A percentile compares a stretch with the other conserved stretches of the same genome.
phyloP scores from a whole-genome alignment of 305 asterid genomes.

The Petunia hybrid region DNA sequence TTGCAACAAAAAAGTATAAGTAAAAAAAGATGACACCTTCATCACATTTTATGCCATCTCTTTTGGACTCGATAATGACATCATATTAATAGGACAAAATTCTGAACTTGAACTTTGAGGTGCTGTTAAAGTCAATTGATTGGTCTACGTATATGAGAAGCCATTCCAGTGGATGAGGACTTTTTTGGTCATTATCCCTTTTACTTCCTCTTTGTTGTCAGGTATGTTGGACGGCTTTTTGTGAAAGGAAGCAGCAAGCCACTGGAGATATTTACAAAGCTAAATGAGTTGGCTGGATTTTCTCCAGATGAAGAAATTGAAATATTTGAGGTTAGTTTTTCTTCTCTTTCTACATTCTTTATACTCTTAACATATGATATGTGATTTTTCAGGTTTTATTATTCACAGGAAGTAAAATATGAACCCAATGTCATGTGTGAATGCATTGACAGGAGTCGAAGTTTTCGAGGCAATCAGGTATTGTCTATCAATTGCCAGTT shows the following conservation, averaged over 20 bases:
- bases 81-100: neutral
- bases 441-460: constrained; percentile 39
- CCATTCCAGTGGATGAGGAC: constrained; percentile 5
- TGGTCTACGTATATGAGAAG: constrained; percentile 5
- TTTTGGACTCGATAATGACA: constrained; percentile 8
- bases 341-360: constrained; percentile 17
- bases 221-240: constrained; percentile 50
- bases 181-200: constrained; percentile 3
- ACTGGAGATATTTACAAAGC: constrained; percentile 39
- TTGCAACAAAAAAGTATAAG: neutral
- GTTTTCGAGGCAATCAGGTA: constrained; percentile 48
- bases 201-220: constrained; percentile 31
- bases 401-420: constrained; percentile 60
- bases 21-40: neutral
- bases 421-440: constrained; percentile 52
- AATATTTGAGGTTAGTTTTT: constrained; percentile 46
- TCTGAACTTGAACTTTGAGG: constrained; percentile 22
- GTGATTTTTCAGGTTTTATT: constrained; percentile 19
- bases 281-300: constrained; percentile 52
- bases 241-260: constrained; percentile 52
- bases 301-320: constrained; percentile 49
- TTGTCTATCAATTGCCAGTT: neutral
- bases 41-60: neutral
- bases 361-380: constrained; percentile 1
- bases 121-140: neutral